Percentiles rank a stretch among this genome's conserved stretches.
These are phyloP conservation scores for Paraphysoderma sedebokerense DNA, from an alignment of 371 early-diverging fungal species.

Conservation along the genomic window DNA sequence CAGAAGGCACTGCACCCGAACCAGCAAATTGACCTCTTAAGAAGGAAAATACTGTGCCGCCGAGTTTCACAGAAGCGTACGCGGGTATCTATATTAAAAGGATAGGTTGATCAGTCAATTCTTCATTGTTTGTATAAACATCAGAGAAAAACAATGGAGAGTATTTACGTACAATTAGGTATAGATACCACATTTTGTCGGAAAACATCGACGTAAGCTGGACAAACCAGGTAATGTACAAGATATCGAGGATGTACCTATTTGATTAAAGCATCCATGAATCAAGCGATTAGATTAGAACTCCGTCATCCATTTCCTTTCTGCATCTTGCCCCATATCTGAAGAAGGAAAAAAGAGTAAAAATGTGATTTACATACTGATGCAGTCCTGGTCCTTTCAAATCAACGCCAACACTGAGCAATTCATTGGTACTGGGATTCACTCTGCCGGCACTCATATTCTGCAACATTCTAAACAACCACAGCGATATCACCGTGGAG, in stretches of 20 bases:
- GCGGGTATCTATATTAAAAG: too few species aligned
- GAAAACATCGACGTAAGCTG: conserved; percentile 49
- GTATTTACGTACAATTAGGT: conserved; percentile 30
- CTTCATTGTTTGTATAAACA: too few species aligned
- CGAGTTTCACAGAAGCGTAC: too few species aligned
- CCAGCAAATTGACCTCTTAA: too few species aligned
- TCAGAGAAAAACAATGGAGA: too few species aligned
- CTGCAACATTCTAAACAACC: conserved; percentile 29
- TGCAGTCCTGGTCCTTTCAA: conserved; percentile 51
- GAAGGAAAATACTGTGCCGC: too few species aligned
- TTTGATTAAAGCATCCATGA: background rate
- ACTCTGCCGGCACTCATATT: conserved; percentile 36
- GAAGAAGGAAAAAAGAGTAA: background rate
- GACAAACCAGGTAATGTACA: conserved; percentile 65
- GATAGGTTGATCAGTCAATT: too few species aligned
- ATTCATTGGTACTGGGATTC: conserved; percentile 28
- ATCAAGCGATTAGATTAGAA: background rate
- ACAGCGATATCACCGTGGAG: conserved; percentile 27
- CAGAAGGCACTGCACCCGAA: too few species aligned
- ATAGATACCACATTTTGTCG: conserved; percentile 48
- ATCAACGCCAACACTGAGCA: conserved; percentile 49
- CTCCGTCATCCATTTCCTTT: background rate
- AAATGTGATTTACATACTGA: conserved; percentile 19
- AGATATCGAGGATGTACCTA: conserved; percentile 65
- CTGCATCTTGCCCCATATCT: background rate